These are phyloP conservation scores for Taiozyma sp. DNA, from an alignment of 1,139 yeast genomes.

Conservation along the genomic window DNA sequence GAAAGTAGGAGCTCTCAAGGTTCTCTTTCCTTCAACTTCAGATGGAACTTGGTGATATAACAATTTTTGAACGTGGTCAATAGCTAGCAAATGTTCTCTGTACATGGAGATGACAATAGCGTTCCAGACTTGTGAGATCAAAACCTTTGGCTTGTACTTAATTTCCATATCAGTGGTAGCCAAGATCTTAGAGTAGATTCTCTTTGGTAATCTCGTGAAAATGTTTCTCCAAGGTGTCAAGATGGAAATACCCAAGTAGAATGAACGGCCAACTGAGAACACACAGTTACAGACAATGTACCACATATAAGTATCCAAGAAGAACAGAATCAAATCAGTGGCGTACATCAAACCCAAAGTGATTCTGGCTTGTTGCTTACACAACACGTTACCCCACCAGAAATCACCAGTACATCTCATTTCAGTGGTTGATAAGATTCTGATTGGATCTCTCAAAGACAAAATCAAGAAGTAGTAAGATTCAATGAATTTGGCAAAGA, in stretches of 20 bases:
- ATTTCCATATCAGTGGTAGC: constrained; percentile 99
- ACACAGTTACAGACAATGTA: constrained; percentile 92
- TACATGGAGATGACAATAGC: constrained; percentile 98
- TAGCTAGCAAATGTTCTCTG: constrained; percentile 95
- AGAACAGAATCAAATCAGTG: constrained; percentile 90
- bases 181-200: constrained; percentile 94
- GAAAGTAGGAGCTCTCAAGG: constrained; percentile 97
- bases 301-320: constrained; percentile 98
- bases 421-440: constrained; percentile 56
- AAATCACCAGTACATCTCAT: constrained; percentile 86
- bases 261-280: constrained; percentile 95
- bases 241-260: constrained; percentile 96
- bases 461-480: constrained; percentile 90
- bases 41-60: constrained; percentile 97
- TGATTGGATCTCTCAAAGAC: constrained; percentile 91
- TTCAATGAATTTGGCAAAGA: constrained; percentile 82
- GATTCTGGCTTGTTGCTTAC: constrained; percentile 82
- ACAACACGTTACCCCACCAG: constrained; percentile 73
- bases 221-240: constrained; percentile 99
- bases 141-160: constrained; percentile 96
- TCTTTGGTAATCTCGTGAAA: constrained; percentile 94
- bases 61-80: constrained; percentile 96
- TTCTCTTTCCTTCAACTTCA: constrained; percentile 95
- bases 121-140: constrained; percentile 98
- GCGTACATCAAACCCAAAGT: constrained; percentile 88